Evolutionary conservation across 177 flowering plant species (phyloP).

Genomic region (Tripterygium wilfordii): DNA sequence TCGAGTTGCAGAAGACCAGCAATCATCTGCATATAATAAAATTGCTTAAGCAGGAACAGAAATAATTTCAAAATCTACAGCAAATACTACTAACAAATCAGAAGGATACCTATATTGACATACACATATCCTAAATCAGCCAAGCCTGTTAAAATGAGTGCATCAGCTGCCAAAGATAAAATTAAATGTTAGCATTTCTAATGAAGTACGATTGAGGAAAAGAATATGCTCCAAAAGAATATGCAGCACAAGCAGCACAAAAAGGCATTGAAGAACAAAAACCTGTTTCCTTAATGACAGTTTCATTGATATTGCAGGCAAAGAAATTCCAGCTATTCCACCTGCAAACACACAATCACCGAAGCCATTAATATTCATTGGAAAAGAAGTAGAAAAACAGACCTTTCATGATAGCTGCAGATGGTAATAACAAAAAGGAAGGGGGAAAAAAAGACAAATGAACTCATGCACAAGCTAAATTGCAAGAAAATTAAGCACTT

Average conservation of each 20-base stretch:
- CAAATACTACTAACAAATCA: neutral
- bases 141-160: conserved; percentile 38
- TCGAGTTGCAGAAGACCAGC: conserved; percentile 60
- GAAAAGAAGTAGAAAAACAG: neutral
- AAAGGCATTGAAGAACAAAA: neutral
- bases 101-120: conserved; percentile 34
- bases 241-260: neutral
- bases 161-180: conserved; percentile 30
- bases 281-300: conserved; percentile 29
- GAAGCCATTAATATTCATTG: neutral
- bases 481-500: too few relatives aligned
- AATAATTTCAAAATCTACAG: neutral
- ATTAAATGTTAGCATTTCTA: neutral
- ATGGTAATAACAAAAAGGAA: neutral
- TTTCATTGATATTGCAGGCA: conserved; percentile 28
- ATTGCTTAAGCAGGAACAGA: neutral
- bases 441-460: too few relatives aligned
- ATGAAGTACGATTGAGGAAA: neutral
- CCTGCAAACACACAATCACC: conserved; percentile 9
- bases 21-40: conserved; percentile 74
- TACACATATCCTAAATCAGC: conserved; percentile 40
- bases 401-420: neutral
- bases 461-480: too few relatives aligned
- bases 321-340: conserved; percentile 53
- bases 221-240: neutral